Conservation (phyloP, 2,329 filamentous ascomycete genomes). For the Clonostachys rhizophaga region DNA sequence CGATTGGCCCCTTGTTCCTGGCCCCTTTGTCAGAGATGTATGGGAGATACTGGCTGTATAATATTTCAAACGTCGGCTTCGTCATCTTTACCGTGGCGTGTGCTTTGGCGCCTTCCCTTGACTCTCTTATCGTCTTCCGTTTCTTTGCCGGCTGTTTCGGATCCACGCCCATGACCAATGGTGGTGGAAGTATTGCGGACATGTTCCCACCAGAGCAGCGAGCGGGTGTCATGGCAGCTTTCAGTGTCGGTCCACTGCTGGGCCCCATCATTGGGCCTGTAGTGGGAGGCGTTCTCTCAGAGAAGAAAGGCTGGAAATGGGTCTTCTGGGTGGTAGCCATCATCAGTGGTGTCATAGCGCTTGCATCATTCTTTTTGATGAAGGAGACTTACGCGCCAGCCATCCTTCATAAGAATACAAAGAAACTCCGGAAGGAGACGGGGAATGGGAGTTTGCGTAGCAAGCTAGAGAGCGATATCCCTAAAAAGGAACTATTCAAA, state of each 20-base stretch:
- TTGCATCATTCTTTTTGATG: slow-evolving; percentile 31
- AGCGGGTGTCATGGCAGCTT: slow-evolving; percentile 60
- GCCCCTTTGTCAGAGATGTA: slow-evolving; percentile 60
- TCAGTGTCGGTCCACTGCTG: slow-evolving; percentile 57
- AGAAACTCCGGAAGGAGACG: slow-evolving; percentile 46
- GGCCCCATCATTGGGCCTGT: slow-evolving; percentile 50
- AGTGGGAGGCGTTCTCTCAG: slow-evolving; percentile 33
- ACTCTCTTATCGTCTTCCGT: slow-evolving; percentile 56
- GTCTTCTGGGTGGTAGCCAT: slow-evolving; percentile 23
- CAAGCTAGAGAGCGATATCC: slow-evolving; percentile 9
- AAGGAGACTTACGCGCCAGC: slow-evolving; percentile 52
- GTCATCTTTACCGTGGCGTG: slow-evolving; percentile 42
- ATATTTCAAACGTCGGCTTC: slow-evolving; percentile 39
- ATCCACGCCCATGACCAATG: slow-evolving; percentile 60
- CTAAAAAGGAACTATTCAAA: slow-evolving; percentile 22
- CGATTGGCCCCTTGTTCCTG: slow-evolving; percentile 57
- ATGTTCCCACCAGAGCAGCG: slow-evolving; percentile 54
- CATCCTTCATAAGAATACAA: slow-evolving; percentile 53
- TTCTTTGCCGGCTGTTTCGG: slow-evolving; percentile 59
- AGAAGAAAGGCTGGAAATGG: slow-evolving; percentile 46
- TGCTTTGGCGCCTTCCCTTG: slow-evolving; percentile 52
- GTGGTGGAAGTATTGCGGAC: slow-evolving; percentile 61
- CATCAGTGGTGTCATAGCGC: slow-evolving; percentile 3
- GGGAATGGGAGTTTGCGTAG: slow-evolving; percentile 43
- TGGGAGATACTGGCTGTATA: slow-evolving; percentile 37